Conservation (phyloP, 1,139 yeast genomes). For the Meyerozyma carpophila region DNA sequence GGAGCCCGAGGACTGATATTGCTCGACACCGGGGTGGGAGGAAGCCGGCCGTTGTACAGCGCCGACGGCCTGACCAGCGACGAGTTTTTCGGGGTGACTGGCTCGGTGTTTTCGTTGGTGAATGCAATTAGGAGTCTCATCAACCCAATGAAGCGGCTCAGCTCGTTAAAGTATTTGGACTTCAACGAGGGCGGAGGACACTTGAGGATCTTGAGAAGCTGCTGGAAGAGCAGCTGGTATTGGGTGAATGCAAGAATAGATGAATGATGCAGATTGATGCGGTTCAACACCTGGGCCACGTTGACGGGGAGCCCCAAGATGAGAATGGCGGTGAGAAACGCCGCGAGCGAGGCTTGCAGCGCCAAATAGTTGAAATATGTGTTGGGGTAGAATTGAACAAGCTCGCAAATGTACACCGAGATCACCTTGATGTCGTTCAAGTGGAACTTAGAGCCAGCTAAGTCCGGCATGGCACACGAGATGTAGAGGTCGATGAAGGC, state of each 20-base stretch:
- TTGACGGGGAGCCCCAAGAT: constrained; percentile 8
- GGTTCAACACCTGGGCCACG: not conserved
- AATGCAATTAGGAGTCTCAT: constrained; percentile 33
- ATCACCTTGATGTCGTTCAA: constrained; percentile 47
- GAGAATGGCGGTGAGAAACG: constrained; percentile 21
- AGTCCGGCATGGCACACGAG: constrained; percentile 14
- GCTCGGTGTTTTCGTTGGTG: constrained; percentile 23
- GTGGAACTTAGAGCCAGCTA: constrained; percentile 21
- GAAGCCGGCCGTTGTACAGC: constrained; percentile 7
- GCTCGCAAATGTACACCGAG: constrained; percentile 58
- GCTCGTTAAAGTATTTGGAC: constrained; percentile 36
- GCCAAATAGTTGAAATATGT: constrained; percentile 51
- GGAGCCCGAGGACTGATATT: constrained; percentile 8
- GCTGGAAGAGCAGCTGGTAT: constrained; percentile 15
- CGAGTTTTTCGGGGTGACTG: constrained; percentile 14
- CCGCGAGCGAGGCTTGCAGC: constrained; percentile 53
- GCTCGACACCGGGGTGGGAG: constrained; percentile 11
- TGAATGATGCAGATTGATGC: constrained; percentile 1
- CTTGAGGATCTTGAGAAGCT: constrained; percentile 35
- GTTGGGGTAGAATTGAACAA: constrained; percentile 58
- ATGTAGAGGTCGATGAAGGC: constrained; percentile 50
- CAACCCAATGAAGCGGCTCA: constrained; percentile 29
- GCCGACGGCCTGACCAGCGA: constrained; percentile 2
- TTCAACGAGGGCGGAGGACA: constrained; percentile 44
- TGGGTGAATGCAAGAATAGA: not conserved